phyloP scores from a whole-genome alignment of 805 yeast genomes.

The Schwanniomyces occidentalis region DNA sequence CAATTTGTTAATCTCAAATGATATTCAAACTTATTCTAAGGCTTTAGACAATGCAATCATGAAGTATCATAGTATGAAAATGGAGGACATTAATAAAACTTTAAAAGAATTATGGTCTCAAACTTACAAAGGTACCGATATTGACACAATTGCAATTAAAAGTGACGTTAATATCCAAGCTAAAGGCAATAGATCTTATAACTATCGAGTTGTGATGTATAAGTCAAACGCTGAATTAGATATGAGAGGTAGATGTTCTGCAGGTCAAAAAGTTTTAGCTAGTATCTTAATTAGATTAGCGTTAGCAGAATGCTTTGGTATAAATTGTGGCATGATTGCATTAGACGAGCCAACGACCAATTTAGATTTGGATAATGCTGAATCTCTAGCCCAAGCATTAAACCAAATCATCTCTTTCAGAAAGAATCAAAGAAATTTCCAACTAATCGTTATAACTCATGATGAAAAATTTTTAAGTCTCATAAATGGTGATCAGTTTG shows the following conservation, averaged over 20 bases:
- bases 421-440: conserved; percentile 81
- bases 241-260: conserved; percentile 98
- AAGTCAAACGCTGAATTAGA: conserved; percentile 90
- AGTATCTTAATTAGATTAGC: conserved; percentile 89
- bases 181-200: conserved; percentile 67
- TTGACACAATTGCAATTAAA: conserved; percentile 82
- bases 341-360: conserved; percentile 98
- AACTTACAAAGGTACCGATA: conserved; percentile 94
- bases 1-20: conserved; percentile 72
- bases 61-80: conserved; percentile 86
- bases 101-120: conserved; percentile 91
- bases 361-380: conserved; percentile 85
- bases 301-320: conserved; percentile 92
- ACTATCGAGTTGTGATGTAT: conserved; percentile 92
- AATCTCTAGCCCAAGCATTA: conserved; percentile 80
- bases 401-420: conserved; percentile 74
- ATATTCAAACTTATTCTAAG: conserved; percentile 74
- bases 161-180: conserved; percentile 66
- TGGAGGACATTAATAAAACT: conserved; percentile 88
- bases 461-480: conserved; percentile 86
- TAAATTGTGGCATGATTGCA: conserved; percentile 93
- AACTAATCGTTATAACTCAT: conserved; percentile 92
- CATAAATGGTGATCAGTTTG: conserved; percentile 81
- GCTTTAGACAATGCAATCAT: conserved; percentile 92
- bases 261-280: conserved; percentile 95